Conservation (phyloP, 306 rosid species). For the Fragaria ananassa region DNA sequence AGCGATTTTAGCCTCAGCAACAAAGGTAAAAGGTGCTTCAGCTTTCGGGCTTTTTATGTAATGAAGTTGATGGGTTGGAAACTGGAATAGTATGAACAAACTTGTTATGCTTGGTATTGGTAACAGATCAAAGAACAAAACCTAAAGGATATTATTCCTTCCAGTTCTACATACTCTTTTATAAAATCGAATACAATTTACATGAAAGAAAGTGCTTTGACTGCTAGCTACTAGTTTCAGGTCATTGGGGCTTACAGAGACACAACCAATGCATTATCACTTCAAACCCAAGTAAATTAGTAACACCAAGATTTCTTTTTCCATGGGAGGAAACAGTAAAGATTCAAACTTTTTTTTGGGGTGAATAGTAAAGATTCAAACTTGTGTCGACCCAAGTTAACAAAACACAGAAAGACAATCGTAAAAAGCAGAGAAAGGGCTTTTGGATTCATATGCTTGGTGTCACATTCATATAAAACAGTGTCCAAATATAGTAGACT, state of each 20-base stretch:
- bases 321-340: background rate
- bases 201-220: background rate
- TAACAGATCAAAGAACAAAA: background rate
- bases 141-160: background rate
- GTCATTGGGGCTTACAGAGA: background rate
- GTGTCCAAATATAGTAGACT: background rate
- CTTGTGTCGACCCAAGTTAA: background rate
- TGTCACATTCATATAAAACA: background rate
- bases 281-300: background rate
- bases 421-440: constrained; percentile 2
- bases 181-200: background rate
- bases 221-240: background rate
- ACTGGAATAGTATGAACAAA: background rate
- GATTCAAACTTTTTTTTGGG: background rate
- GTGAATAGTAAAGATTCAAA: background rate
- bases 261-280: background rate
- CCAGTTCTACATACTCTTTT: background rate
- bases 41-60: constrained; percentile 1
- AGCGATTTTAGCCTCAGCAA: background rate
- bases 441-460: constrained; percentile 1
- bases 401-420: background rate
- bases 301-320: background rate
- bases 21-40: background rate
- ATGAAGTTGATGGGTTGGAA: background rate
- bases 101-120: background rate